A percentile compares a stretch with the other conserved stretches of the same genome.
These are phyloP conservation scores for Naganishia vishniacii DNA, from an alignment of 768 basidiomycete species.

Conservation along the genomic window DNA sequence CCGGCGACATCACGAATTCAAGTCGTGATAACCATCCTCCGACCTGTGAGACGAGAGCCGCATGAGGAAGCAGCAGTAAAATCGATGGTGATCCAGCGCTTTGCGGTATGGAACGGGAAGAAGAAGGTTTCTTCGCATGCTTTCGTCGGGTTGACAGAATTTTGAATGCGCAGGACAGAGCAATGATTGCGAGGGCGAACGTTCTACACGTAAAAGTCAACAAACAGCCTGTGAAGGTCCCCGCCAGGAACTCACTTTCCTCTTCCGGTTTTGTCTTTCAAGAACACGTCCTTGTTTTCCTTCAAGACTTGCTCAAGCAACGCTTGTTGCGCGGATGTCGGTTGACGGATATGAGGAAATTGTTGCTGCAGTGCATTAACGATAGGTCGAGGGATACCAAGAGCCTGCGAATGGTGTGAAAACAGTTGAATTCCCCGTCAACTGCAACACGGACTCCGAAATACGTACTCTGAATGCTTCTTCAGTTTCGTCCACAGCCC, in stretches of 20 bases:
- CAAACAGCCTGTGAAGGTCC: no score
- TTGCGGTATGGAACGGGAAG: no score
- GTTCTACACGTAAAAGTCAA: neutral
- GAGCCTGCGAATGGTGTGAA: neutral
- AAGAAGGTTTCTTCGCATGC: neutral
- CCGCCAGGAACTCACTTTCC: slow-evolving; percentile 20
- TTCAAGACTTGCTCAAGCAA: neutral
- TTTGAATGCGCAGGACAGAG: slow-evolving; percentile 3
- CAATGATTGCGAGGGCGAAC: slow-evolving; percentile 1
- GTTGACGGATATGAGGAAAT: slow-evolving; percentile 4
- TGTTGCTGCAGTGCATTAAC: neutral
- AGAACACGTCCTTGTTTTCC: slow-evolving; percentile 13
- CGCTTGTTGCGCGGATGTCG: neutral
- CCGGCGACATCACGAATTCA: neutral
- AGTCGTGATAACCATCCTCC: neutral
- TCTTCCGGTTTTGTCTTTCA: slow-evolving; percentile 20
- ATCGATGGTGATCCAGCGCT: neutral
- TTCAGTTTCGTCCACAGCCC: no score
- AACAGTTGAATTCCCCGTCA: neutral
- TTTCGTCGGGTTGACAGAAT: neutral
- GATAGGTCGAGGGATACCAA: slow-evolving; percentile 1
- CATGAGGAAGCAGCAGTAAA: slow-evolving; percentile 5
- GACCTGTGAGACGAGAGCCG: neutral
- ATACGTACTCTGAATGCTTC: slow-evolving; percentile 1
- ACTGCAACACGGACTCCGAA: neutral